A percentile compares a stretch with the other conserved stretches of the same genome.
phyloP scores from a whole-genome alignment of 495 filamentous ascomycete species.

The Aspergillus coremiiformis region DNA sequence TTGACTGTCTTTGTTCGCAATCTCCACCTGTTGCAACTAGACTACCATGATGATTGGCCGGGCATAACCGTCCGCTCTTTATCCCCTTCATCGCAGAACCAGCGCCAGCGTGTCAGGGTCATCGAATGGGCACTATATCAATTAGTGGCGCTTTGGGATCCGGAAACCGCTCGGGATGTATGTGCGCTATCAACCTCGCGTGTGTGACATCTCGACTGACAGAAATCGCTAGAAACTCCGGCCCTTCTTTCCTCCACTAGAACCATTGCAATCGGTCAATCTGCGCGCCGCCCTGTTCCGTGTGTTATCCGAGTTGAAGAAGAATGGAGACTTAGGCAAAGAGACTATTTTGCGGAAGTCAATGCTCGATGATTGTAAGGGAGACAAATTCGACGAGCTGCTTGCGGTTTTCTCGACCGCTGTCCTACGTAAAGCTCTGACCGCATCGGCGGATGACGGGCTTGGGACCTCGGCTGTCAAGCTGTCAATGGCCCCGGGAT shows the following conservation, averaged over 20 bases:
- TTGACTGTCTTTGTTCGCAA: constrained; percentile 70
- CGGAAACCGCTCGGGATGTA: constrained; percentile 61
- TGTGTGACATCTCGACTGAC: constrained; percentile 9
- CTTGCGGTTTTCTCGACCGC: constrained; percentile 70
- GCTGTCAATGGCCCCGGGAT: constrained; percentile 54
- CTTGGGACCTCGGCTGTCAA: constrained; percentile 42
- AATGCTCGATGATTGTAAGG: constrained; percentile 88
- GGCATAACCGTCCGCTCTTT: constrained; percentile 57
- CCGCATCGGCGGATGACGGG: constrained; percentile 30
- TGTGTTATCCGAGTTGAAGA: constrained; percentile 72
- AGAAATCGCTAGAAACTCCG: constrained; percentile 59
- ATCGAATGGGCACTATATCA: constrained; percentile 82
- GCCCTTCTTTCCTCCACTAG: constrained; percentile 81
- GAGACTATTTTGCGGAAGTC: constrained; percentile 76
- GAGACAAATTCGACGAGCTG: constrained; percentile 72
- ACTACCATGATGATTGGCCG: constrained; percentile 71
- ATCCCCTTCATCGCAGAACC: constrained; percentile 59
- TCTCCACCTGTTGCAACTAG: constrained; percentile 69
- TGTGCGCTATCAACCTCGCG: not conserved
- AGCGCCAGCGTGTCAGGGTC: constrained; percentile 68
- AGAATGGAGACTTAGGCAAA: constrained; percentile 70
- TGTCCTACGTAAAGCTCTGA: constrained; percentile 63
- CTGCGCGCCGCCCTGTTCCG: constrained; percentile 79
- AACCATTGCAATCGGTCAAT: constrained; percentile 81
- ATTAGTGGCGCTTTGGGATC: constrained; percentile 76